phyloP scores from a whole-genome alignment of 129 eudicot species.

The Tanacetum coccineum region DNA sequence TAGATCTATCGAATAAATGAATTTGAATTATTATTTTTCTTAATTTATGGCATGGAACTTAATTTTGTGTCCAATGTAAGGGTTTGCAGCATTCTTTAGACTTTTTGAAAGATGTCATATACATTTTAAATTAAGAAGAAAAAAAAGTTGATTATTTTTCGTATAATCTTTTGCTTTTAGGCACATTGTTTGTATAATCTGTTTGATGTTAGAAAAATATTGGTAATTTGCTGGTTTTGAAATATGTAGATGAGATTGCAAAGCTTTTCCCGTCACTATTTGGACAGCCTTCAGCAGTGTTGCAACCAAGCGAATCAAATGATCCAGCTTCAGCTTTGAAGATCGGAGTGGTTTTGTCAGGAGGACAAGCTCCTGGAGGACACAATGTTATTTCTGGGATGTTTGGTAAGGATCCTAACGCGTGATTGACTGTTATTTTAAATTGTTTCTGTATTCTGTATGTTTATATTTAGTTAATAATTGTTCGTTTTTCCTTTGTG shows the following conservation, averaged over 20 bases:
- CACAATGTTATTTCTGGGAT: slow-evolving; percentile 75
- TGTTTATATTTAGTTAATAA: neutral
- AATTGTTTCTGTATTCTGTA: too few species aligned
- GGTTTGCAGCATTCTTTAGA: too few species aligned
- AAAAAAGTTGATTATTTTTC: too few species aligned
- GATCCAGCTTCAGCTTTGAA: slow-evolving; percentile 44
- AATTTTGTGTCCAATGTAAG: too few species aligned
- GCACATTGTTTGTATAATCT: slow-evolving; percentile 5
- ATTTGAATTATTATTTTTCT: too few species aligned
- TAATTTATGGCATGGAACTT: too few species aligned
- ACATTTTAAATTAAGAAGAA: too few species aligned
- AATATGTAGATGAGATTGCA: slow-evolving; percentile 77
- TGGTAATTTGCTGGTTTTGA: slow-evolving; percentile 8
- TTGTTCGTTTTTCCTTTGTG: neutral
- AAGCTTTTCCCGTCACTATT: slow-evolving; percentile 71
- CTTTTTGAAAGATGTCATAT: too few species aligned
- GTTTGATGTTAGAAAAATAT: slow-evolving; percentile 2
- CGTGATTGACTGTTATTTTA: too few species aligned
- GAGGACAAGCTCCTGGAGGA: slow-evolving; percentile 90
- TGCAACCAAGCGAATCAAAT: slow-evolving; percentile 58
- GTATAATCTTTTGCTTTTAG: neutral
- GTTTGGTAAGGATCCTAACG: slow-evolving; percentile 44
- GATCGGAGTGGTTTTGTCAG: slow-evolving; percentile 70
- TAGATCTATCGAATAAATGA: too few species aligned
- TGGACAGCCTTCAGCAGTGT: slow-evolving; percentile 78